Percentiles rank a stretch among this genome's conserved stretches.
Conservation (phyloP, 2,329 filamentous ascomycete species). For the Ceratocystis cacaofunesta region DNA sequence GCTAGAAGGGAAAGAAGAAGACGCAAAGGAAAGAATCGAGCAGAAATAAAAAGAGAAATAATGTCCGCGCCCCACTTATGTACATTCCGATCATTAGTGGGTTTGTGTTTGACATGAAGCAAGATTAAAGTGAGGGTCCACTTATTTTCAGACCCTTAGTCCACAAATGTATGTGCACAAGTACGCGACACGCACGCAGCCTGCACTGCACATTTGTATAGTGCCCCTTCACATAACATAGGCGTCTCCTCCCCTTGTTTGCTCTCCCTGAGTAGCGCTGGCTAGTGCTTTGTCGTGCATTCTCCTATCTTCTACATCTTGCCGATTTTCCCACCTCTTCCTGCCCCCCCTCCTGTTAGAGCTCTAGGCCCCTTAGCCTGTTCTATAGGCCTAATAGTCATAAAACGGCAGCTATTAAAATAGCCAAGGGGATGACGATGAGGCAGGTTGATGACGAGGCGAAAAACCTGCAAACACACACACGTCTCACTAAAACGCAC, state of each 20-base stretch:
- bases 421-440: neutral
- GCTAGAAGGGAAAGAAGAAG: neutral
- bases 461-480: neutral
- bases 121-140: neutral
- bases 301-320: no score
- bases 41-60: neutral
- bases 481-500: neutral
- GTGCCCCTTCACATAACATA: no score
- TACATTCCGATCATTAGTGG: neutral
- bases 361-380: no score
- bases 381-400: no score
- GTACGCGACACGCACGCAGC: no score
- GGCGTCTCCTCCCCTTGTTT: no score
- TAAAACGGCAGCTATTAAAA: neutral
- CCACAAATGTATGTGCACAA: no score
- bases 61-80: neutral
- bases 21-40: neutral
- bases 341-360: no score
- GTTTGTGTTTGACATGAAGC: neutral
- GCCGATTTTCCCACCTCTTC: no score
- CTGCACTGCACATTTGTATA: no score
- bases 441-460: neutral
- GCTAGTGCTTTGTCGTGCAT: no score
- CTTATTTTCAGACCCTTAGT: neutral
- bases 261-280: no score